Conservation (phyloP, 148 eudicot species). For the Vaccinium macrocarpon region DNA sequence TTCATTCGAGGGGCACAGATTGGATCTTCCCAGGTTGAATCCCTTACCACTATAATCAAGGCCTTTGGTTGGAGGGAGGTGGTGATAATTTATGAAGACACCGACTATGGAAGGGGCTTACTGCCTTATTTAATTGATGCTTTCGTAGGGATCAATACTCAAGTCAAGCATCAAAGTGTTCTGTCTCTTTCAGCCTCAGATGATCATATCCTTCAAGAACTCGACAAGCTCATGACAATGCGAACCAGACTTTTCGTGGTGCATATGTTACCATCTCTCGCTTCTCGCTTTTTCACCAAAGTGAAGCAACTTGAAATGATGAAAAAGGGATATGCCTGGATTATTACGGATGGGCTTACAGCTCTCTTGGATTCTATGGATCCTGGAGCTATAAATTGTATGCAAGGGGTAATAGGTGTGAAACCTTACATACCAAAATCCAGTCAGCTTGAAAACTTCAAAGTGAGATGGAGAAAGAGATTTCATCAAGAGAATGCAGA, state of each 20-base stretch:
- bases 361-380: conserved; percentile 41
- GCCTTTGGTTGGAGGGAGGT: conserved; percentile 62
- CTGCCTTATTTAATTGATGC: conserved; percentile 44
- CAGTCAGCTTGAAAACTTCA: conserved; percentile 28
- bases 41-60: conserved; percentile 50
- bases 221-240: conserved; percentile 50
- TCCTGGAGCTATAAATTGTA: conserved; percentile 27
- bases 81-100: conserved; percentile 47
- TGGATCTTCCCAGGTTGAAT: conserved; percentile 46
- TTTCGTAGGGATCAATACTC: conserved; percentile 26
- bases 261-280: conserved; percentile 47
- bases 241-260: conserved; percentile 66
- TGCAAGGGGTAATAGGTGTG: conserved; percentile 73
- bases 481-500: conserved; percentile 41
- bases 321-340: conserved; percentile 66
- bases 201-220: conserved; percentile 45
- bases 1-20: conserved; percentile 50
- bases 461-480: conserved; percentile 39
- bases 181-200: conserved; percentile 42
- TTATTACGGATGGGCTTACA: conserved; percentile 48
- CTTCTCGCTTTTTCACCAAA: conserved; percentile 41
- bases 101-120: conserved; percentile 45
- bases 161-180: conserved; percentile 32
- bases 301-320: conserved; percentile 65
- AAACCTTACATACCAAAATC: conserved; percentile 47